A percentile compares a stretch with the other conserved stretches of the same genome.
These are phyloP conservation scores for Cystoisospora suis DNA, from an alignment of 169 alveolate genomes.

Conservation along the genomic window DNA sequence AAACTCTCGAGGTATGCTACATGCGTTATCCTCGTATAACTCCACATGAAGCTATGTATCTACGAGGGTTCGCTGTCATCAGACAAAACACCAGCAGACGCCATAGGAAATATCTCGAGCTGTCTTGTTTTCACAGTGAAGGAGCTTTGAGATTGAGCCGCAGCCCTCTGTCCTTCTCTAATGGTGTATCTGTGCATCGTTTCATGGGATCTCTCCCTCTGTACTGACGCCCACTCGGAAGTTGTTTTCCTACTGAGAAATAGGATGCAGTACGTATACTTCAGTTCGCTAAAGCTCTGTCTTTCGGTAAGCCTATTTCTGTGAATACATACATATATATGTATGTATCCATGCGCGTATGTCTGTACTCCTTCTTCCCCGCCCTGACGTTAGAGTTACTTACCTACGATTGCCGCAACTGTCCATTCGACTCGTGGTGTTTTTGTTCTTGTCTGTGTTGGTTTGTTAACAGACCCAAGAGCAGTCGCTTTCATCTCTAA, in stretches of 20 bases:
- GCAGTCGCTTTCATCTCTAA: conserved; percentile 25
- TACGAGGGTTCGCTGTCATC: too few species aligned
- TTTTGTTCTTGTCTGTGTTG: conserved; percentile 28
- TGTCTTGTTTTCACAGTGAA: too few species aligned
- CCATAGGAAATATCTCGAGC: too few species aligned
- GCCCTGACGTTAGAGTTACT: not conserved
- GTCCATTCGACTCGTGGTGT: conserved; percentile 38
- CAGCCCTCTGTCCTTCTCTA: too few species aligned
- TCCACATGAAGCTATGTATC: too few species aligned
- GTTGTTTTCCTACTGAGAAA: not conserved
- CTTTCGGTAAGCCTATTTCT: not conserved
- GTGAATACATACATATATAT: not conserved
- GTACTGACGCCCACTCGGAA: too few species aligned
- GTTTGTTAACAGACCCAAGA: conserved; percentile 48
- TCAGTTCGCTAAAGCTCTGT: not conserved
- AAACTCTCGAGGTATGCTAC: not conserved
- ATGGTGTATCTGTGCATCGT: too few species aligned
- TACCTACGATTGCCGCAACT: too few species aligned
- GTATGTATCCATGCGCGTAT: not conserved
- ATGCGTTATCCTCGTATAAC: too few species aligned
- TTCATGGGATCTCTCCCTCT: too few species aligned
- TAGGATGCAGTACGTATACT: not conserved
- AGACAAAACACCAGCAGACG: too few species aligned
- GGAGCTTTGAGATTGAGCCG: too few species aligned
- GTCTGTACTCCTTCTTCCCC: not conserved